Base-by-base conservation (phyloP, 148 eudicot species). In the Hydrangea macrophylla region DNA sequence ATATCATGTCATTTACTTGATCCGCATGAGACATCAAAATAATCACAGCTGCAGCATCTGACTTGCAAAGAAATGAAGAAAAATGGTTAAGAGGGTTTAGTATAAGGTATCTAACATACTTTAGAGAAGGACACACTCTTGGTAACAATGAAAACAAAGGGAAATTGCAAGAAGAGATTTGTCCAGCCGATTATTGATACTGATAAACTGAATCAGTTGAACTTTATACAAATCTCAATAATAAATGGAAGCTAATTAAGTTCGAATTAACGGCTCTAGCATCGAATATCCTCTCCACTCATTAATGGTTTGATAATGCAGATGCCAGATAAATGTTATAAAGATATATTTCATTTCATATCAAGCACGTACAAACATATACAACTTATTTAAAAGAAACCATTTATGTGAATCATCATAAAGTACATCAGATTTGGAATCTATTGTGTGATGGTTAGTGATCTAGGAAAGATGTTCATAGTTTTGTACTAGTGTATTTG, bases 1-100 rank as follows among this genome's bases (percentile, higher is more conserved):
- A 78, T 45, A 88, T 64, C 25, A 86, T 36, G 63, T 85, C 83
- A 72, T 86, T 80, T 71, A 86, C 74, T 69, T 84, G 90, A 77
- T 82, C 84, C 58, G 74, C 78, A 40, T 84, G 80, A 62, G 85
- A 72, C 71, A 88, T 62, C 71, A 85, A 77, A 55, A 86, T 55
- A 55, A 92, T 83, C 76, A 90, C 77, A 72, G 96, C 96, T 18
- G 67, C 72, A 68, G 81, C 88, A 70, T 83, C 96, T 92, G 94
- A n/a, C 71, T 67, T 44, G 56, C 35, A 60, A 75, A 51, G 42
- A 39, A 67, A 68, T 28, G 27, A 37, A 27, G 58, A 36, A 60
- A 42, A 11, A 30, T 26, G 31, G 40, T 23, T 69, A 26, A 59
- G 54, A 56, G 39, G 39, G 30, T 60, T 17, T 35, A 37, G 8